Evolutionary conservation across 345 rosid genomes (phyloP).

Genomic region (Moricandia arvensis): DNA sequence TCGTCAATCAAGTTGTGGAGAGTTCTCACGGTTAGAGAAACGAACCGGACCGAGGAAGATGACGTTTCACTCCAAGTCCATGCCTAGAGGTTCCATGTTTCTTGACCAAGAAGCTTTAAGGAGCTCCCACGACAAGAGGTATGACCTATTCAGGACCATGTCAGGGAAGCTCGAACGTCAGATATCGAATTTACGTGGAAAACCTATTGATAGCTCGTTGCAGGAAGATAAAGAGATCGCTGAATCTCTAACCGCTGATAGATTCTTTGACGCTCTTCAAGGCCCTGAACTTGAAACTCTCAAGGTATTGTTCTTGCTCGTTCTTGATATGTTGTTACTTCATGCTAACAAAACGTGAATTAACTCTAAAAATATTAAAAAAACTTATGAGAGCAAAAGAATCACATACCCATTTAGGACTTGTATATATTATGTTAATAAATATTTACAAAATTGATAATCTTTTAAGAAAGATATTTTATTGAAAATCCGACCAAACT

Average conservation of each 20-base stretch:
- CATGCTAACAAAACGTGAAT: too few relatives aligned
- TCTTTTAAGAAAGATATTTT: too few relatives aligned
- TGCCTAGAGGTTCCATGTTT: constrained; percentile 45
- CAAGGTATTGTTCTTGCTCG: constrained; percentile 46
- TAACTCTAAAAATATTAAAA: too few relatives aligned
- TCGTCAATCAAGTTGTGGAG: constrained; percentile 11
- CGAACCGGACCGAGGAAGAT: constrained; percentile 25
- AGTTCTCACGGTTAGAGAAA: constrained; percentile 25
- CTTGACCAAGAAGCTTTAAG: constrained; percentile 35
- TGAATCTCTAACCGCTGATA: constrained; percentile 62
- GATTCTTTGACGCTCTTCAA: constrained; percentile 80
- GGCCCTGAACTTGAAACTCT: constrained; percentile 91
- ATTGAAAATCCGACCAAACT: too few relatives aligned
- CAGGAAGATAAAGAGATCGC: constrained; percentile 40
- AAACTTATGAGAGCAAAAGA: too few relatives aligned
- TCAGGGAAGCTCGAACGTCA: constrained; percentile 86
- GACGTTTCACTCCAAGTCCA: constrained; percentile 62
- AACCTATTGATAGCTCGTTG: constrained; percentile 31
- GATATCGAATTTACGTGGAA: constrained; percentile 61
- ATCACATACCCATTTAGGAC: too few relatives aligned
- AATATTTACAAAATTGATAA: too few relatives aligned
- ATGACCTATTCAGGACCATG: constrained; percentile 85
- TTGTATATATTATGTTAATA: too few relatives aligned
- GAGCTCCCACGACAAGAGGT: constrained; percentile 51
- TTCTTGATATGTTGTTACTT: too few relatives aligned